Evolutionary conservation across 805 yeast genomes (phyloP).

Genomic region (Metschnikowia kunwiensis): DNA sequence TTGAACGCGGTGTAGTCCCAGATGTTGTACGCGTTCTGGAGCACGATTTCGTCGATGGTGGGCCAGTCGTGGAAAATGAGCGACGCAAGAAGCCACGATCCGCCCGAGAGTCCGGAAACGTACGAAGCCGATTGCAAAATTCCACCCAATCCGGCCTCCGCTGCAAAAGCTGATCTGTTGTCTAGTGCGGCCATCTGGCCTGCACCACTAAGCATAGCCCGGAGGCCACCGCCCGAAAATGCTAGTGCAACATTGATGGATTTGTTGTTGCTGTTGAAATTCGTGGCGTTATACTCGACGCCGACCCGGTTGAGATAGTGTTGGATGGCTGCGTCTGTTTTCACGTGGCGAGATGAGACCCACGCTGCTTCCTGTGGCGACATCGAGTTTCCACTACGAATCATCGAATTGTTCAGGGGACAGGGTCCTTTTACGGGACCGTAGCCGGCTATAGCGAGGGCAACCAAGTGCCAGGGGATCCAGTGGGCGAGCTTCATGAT

Average conservation of each 20-base stretch:
- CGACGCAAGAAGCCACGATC: constrained; percentile 76
- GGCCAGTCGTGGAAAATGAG: constrained; percentile 71
- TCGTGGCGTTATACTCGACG: constrained; percentile 2
- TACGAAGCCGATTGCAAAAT: constrained; percentile 68
- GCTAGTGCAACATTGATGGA: constrained; percentile 28
- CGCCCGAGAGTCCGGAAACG: constrained; percentile 78
- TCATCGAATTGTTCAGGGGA: constrained; percentile 35
- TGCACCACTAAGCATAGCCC: constrained; percentile 34
- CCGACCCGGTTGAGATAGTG: constrained; percentile 13
- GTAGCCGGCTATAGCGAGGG: constrained; percentile 34
- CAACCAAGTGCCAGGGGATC: neutral
- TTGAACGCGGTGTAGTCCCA: constrained; percentile 35
- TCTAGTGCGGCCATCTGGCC: constrained; percentile 20
- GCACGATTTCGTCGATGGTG: constrained; percentile 55
- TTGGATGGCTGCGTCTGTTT: constrained; percentile 15
- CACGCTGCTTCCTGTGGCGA: constrained; percentile 50
- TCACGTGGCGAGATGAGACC: constrained; percentile 34
- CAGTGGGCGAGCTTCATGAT: constrained; percentile 1
- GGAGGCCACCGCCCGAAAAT: constrained; percentile 36
- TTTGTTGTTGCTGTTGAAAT: neutral
- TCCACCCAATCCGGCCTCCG: constrained; percentile 59
- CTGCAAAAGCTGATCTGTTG: constrained; percentile 13
- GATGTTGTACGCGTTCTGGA: constrained; percentile 28
- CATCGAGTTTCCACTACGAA: constrained; percentile 48
- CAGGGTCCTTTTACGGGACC: constrained; percentile 61